Conservation (phyloP, 352 stramenopile genomes). For the Globisporangium mamillatum region DNA sequence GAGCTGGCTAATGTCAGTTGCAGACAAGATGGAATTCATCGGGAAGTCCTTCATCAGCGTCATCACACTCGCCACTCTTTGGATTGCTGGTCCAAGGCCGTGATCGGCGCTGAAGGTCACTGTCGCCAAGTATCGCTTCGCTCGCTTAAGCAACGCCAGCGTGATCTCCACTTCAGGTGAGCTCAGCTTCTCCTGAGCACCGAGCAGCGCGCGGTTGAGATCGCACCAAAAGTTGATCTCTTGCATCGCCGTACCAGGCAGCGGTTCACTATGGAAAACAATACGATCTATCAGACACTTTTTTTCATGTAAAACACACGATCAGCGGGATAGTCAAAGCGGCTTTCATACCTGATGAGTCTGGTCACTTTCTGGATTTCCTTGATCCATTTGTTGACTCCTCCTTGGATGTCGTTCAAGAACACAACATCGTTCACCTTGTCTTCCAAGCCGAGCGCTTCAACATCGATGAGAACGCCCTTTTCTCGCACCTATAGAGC, state of each 20-base stretch:
- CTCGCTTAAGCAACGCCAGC: constrained; percentile 88
- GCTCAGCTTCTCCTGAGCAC: constrained; percentile 81
- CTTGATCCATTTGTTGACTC: constrained; percentile 94
- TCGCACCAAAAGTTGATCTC: constrained; percentile 96
- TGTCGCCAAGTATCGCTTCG: constrained; percentile 89
- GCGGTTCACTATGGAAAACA: constrained; percentile 45
- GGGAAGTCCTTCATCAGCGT: constrained; percentile 92
- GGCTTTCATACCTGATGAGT: constrained; percentile 53
- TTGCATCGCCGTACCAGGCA: constrained; percentile 87
- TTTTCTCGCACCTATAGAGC: constrained; percentile 59
- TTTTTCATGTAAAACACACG: neutral
- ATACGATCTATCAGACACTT: neutral
- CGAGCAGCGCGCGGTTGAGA: constrained; percentile 85
- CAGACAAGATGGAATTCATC: constrained; percentile 90
- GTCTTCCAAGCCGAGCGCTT: constrained; percentile 75
- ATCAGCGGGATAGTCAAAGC: neutral
- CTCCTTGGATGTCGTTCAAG: constrained; percentile 83
- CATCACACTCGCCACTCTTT: constrained; percentile 90
- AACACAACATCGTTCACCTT: constrained; percentile 84
- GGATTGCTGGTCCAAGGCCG: constrained; percentile 77
- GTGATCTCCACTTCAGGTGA: constrained; percentile 92
- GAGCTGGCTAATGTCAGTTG: constrained; percentile 83
- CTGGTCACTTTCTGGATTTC: constrained; percentile 94
- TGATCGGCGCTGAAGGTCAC: constrained; percentile 91
- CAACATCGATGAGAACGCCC: constrained; percentile 74